Conservation (phyloP, 805 yeast genomes). For the Schizosaccharomyces octosporus region DNA sequence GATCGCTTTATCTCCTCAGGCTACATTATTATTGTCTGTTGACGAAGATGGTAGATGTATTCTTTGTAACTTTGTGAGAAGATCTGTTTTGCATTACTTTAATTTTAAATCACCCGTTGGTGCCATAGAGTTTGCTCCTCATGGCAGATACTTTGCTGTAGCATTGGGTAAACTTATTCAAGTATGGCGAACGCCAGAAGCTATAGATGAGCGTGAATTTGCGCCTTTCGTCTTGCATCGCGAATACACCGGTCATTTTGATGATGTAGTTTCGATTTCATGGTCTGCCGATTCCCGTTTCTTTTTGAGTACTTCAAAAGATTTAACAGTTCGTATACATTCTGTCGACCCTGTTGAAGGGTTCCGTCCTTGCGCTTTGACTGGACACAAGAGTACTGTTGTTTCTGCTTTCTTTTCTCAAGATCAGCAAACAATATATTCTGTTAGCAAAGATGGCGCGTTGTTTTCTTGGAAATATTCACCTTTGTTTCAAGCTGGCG, state of each 20-base stretch:
- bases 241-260: conserved; percentile 78
- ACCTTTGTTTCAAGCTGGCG: conserved; percentile 23
- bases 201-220: conserved; percentile 66
- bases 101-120: conserved; percentile 62
- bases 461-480: conserved; percentile 76
- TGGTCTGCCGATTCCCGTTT: conserved; percentile 88
- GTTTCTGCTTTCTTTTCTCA: conserved; percentile 64
- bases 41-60: conserved; percentile 83
- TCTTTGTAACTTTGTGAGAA: conserved; percentile 56
- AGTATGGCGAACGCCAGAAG: conserved; percentile 77
- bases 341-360: conserved; percentile 48
- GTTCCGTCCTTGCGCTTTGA: conserved; percentile 58
- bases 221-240: conserved; percentile 86
- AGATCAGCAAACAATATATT: conserved; percentile 75
- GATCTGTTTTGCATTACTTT: conserved; percentile 78
- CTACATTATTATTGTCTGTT: conserved; percentile 53
- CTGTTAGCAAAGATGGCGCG: conserved; percentile 87
- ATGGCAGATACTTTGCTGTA: conserved; percentile 67
- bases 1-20: conserved; percentile 63
- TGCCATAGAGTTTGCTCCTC: conserved; percentile 65
- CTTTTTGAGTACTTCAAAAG: conserved; percentile 65
- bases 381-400: conserved; percentile 83
- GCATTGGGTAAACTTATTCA: conserved; percentile 65
- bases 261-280: conserved; percentile 47
- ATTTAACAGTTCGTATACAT: conserved; percentile 66